A percentile compares a stretch with the other conserved stretches of the same genome.
phyloP scores from a whole-genome alignment of 305 asterid species.

The Rubia peregrina region DNA sequence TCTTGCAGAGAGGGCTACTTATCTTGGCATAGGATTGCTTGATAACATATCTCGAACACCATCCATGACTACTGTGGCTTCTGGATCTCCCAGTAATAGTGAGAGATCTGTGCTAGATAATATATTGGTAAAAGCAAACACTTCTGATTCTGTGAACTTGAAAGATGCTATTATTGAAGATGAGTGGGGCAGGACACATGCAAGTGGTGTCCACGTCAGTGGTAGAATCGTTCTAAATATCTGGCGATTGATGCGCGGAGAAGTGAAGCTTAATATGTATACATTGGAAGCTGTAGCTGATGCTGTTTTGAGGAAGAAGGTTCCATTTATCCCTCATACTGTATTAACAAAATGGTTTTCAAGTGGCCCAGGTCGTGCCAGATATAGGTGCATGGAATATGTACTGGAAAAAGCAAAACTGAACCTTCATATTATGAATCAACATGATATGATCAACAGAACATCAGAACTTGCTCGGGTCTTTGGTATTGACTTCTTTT shows the following conservation, averaged over 20 bases:
- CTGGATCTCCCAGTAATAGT: constrained; percentile 32
- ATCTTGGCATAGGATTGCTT: constrained; percentile 77
- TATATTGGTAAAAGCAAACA: constrained; percentile 35
- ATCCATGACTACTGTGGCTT: constrained; percentile 33
- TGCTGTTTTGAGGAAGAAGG: constrained; percentile 75
- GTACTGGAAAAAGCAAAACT: constrained; percentile 63
- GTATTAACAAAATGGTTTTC: constrained; percentile 79
- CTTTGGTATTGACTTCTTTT: constrained; percentile 92
- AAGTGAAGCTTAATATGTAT: constrained; percentile 82
- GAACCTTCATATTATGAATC: constrained; percentile 76
- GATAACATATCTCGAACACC: constrained; percentile 75
- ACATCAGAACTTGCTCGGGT: constrained; percentile 99
- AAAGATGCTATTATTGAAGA: constrained; percentile 73
- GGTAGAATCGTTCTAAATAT: constrained; percentile 93
- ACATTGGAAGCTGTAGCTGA: constrained; percentile 86
- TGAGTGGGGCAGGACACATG: constrained; percentile 99
- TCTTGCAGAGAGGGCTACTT: constrained; percentile 95
- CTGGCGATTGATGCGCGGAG: constrained; percentile 95
- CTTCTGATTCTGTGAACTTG: constrained; percentile 36
- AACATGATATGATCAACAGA: constrained; percentile 89
- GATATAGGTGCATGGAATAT: constrained; percentile 71
- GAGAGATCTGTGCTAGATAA: constrained; percentile 35
- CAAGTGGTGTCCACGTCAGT: constrained; percentile 93
- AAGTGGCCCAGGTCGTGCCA: constrained; percentile 82
- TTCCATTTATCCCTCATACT: constrained; percentile 67